phyloP scores from a whole-genome alignment of 768 basidiomycete genomes.

The Lanmaoa pseudosensibilis region DNA sequence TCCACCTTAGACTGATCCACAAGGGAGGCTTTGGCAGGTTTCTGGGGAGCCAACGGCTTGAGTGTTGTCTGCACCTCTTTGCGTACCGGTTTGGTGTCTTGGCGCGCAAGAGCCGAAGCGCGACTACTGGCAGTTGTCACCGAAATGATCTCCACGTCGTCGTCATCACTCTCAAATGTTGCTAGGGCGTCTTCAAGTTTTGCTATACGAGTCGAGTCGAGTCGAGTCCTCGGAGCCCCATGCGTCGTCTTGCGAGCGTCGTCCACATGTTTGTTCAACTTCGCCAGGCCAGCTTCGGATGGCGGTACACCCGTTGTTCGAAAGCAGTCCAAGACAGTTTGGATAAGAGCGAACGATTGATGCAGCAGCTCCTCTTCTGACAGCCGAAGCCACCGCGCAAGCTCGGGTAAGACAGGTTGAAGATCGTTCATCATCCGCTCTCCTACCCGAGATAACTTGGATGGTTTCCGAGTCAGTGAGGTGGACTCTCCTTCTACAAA shows the following conservation, averaged over 20 bases:
- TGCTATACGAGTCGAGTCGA: conserved; percentile 55
- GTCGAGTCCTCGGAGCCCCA: conserved; percentile 48
- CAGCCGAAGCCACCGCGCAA: conserved; percentile 85
- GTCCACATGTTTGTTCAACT: conserved; percentile 65
- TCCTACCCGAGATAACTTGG: conserved; percentile 58
- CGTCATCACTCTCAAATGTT: conserved; percentile 62
- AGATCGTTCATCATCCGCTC: conserved; percentile 76
- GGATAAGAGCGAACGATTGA: conserved; percentile 82
- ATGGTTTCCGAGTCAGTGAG: conserved; percentile 31
- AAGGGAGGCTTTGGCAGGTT: conserved; percentile 15
- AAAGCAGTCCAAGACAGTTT: conserved; percentile 77
- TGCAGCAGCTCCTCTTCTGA: conserved; percentile 91
- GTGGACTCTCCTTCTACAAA: conserved; percentile 22
- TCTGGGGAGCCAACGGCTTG: conserved; percentile 15
- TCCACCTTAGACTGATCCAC: conserved; percentile 36
- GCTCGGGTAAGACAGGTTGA: conserved; percentile 74
- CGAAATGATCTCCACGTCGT: conserved; percentile 57
- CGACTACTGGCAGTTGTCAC: conserved; percentile 28
- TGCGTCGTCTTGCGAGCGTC: conserved; percentile 53
- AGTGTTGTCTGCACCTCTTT: conserved; percentile 25
- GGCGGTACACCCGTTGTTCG: conserved; percentile 59
- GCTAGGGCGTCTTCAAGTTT: conserved; percentile 67
- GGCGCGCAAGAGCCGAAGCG: conserved; percentile 8
- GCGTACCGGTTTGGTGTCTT: conserved; percentile 13
- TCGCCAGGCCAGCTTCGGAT: conserved; percentile 53